These are phyloP conservation scores for Annulohypoxylon stygium DNA, from an alignment of 495 filamentous ascomycete species.

Conservation along the genomic window DNA sequence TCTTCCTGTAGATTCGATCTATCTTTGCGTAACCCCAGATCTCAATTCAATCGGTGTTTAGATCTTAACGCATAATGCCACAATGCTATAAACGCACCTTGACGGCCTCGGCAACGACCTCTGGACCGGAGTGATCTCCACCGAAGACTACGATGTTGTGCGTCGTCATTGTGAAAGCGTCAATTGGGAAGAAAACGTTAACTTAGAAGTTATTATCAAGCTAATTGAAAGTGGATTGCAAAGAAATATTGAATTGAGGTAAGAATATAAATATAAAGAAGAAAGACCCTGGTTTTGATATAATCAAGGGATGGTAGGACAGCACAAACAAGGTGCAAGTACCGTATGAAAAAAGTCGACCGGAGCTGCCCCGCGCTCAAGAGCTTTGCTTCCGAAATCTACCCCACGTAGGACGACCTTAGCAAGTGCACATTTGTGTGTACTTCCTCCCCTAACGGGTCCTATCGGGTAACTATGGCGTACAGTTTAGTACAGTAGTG, in stretches of 20 bases:
- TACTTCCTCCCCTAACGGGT: too few species aligned
- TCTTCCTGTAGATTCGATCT: neutral
- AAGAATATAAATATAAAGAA: neutral
- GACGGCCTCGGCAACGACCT: slow-evolving; percentile 82
- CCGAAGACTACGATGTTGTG: slow-evolving; percentile 77
- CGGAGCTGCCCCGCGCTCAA: slow-evolving; percentile 41
- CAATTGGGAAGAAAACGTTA: slow-evolving; percentile 10
- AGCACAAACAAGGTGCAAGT: neutral
- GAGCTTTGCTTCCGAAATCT: slow-evolving; percentile 33
- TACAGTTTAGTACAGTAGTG: too few species aligned
- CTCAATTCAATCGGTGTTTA: neutral
- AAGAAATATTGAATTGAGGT: slow-evolving; percentile 2
- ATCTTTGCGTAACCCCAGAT: neutral
- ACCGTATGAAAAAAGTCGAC: slow-evolving; percentile 26
- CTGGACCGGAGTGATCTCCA: slow-evolving; percentile 95
- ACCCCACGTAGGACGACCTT: neutral
- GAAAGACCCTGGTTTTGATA: neutral
- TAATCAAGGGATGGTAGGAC: slow-evolving; percentile 24
- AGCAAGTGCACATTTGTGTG: too few species aligned
- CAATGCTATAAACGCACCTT: slow-evolving; percentile 70
- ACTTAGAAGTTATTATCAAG: neutral
- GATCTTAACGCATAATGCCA: neutral
- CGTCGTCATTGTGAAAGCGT: slow-evolving; percentile 57
- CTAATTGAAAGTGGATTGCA: slow-evolving; percentile 3
- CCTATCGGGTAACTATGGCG: too few species aligned